These are phyloP conservation scores for Dipsacomyces acuminosporus DNA, from an alignment of 371 early-diverging fungal species.

Conservation along the genomic window DNA sequence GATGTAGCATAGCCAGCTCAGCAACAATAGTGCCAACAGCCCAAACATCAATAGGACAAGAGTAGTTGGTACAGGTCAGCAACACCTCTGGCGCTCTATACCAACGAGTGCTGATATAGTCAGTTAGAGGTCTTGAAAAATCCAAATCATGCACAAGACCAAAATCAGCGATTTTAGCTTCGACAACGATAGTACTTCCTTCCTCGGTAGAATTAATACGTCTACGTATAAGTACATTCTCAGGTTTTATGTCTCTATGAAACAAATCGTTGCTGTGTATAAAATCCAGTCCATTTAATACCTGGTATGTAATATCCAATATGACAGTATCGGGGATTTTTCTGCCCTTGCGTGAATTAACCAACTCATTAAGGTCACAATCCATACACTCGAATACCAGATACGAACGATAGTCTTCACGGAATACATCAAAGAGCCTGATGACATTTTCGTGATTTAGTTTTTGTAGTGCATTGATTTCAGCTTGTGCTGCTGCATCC, in stretches of 20 bases:
- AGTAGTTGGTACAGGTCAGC: constrained; percentile 75
- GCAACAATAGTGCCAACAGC: constrained; percentile 91
- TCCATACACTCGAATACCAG: constrained; percentile 94
- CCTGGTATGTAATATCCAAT: constrained; percentile 67
- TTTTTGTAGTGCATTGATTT: constrained; percentile 75
- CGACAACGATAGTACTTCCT: constrained; percentile 38
- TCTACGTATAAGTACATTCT: constrained; percentile 60
- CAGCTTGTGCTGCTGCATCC: constrained; percentile 70
- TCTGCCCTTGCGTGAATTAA: constrained; percentile 61
- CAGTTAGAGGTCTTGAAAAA: constrained; percentile 75
- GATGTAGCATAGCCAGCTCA: constrained; percentile 75
- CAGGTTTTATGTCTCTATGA: constrained; percentile 95
- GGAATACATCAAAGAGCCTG: constrained; percentile 70
- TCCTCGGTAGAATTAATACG: constrained; percentile 30
- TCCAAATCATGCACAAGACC: constrained; percentile 86
- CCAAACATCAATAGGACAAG: constrained; percentile 97
- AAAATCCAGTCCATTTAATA: constrained; percentile 74
- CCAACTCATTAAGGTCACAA: constrained; percentile 85
- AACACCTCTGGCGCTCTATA: constrained; percentile 98
- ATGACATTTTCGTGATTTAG: constrained; percentile 85
- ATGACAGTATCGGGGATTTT: constrained; percentile 56
- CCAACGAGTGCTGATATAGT: constrained; percentile 96
- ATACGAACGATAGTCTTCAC: constrained; percentile 73
- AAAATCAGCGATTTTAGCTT: constrained; percentile 91
- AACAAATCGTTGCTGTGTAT: constrained; percentile 88